These are phyloP conservation scores for Colletotrichum lindemuthianum DNA, from an alignment of 2,329 filamentous ascomycete genomes.

Conservation along the genomic window DNA sequence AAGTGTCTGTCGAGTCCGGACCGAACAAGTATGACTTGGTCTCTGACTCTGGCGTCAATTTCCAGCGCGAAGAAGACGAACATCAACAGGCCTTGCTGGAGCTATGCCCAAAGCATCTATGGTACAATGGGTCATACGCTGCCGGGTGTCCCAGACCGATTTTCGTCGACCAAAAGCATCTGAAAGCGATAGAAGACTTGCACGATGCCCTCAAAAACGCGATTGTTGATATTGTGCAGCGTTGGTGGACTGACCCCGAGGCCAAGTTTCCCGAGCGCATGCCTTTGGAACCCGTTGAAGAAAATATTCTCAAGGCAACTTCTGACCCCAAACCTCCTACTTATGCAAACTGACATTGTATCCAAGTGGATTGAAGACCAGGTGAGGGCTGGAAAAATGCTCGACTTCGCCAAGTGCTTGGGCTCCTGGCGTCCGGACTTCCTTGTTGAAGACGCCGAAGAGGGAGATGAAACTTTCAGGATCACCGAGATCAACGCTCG, in stretches of 20 bases:
- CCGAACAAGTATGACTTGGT: neutral
- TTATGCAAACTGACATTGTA: neutral
- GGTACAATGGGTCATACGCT: conserved; percentile 43
- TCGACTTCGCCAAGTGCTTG: conserved; percentile 36
- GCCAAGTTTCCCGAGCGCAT: conserved; percentile 46
- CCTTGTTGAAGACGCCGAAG: conserved; percentile 44
- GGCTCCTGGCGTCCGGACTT: conserved; percentile 54
- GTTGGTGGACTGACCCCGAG: conserved; percentile 50
- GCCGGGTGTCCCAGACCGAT: conserved; percentile 47
- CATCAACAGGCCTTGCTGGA: conserved; percentile 37
- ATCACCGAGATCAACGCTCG: conserved; percentile 55
- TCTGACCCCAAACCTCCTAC: neutral
- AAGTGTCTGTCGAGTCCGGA: neutral
- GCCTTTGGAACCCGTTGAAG: conserved; percentile 45
- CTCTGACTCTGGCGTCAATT: neutral
- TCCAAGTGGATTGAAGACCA: conserved; percentile 45
- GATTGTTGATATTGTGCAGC: conserved; percentile 47
- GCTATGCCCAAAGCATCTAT: conserved; percentile 41
- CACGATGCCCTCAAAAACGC: conserved; percentile 46
- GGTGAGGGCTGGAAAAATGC: conserved; percentile 39
- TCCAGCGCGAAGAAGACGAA: neutral
- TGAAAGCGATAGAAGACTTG: conserved; percentile 43
- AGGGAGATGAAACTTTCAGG: conserved; percentile 40
- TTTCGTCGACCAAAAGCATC: conserved; percentile 44
- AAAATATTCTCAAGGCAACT: conserved; percentile 43